phyloP scores from a whole-genome alignment of 371 early-diverging fungal genomes.

The Phascolomyces articulosus region DNA sequence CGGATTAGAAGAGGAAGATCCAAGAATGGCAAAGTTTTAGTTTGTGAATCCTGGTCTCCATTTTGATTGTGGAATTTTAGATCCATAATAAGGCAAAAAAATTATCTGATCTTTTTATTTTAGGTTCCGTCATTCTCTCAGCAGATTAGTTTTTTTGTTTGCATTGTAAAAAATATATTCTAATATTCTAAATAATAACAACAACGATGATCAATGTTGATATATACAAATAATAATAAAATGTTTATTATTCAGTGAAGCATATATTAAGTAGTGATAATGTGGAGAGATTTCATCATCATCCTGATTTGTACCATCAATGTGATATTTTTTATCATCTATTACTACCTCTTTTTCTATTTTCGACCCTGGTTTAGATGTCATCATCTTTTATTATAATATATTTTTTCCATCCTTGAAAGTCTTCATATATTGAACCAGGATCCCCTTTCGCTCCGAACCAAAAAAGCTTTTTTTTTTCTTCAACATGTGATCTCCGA shows the following conservation, averaged over 20 bases:
- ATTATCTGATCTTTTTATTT: slow-evolving; percentile 1
- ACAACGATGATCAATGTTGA: not conserved
- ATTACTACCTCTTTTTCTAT: not conserved
- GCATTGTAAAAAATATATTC: not conserved
- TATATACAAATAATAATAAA: not conserved
- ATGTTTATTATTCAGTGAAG: too few species aligned
- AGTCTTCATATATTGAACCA: not conserved
- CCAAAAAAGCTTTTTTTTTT: too few species aligned
- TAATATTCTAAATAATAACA: not conserved
- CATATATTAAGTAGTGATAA: too few species aligned
- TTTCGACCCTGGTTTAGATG: not conserved
- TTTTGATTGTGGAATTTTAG: not conserved
- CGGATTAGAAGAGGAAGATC: not conserved
- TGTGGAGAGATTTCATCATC: too few species aligned
- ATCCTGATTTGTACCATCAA: too few species aligned
- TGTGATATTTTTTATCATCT: too few species aligned
- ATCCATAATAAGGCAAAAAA: not conserved
- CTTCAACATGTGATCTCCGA: slow-evolving; percentile 8
- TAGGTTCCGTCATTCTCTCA: not conserved
- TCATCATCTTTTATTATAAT: not conserved
- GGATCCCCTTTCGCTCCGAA: slow-evolving; percentile 3
- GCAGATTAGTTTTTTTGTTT: not conserved
- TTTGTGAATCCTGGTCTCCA: not conserved
- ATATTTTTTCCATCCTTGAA: not conserved
- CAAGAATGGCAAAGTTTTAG: not conserved